These are phyloP conservation scores for Leccinum truebloodii DNA, from an alignment of 768 basidiomycete genomes.

Conservation along the genomic window DNA sequence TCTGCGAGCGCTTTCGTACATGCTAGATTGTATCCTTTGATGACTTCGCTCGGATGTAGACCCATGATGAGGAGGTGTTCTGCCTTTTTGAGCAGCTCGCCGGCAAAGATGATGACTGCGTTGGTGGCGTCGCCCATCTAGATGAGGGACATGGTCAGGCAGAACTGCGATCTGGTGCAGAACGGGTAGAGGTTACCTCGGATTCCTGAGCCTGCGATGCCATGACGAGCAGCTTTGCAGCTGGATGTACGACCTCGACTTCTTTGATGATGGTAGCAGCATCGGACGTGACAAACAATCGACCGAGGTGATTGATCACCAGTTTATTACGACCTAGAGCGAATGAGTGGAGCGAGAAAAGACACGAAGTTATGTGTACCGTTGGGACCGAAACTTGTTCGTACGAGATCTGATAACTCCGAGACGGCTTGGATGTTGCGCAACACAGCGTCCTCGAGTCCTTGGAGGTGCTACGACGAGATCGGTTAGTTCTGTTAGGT, in stretches of 20 bases:
- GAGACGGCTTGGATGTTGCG: constrained; percentile 96
- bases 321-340: constrained; percentile 89
- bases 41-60: constrained; percentile 93
- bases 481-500: constrained; percentile 7
- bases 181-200: constrained; percentile 57
- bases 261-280: constrained; percentile 98
- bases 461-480: constrained; percentile 64
- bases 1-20: constrained; percentile 80
- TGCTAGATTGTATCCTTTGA: constrained; percentile 93
- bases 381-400: constrained; percentile 96
- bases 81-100: constrained; percentile 91
- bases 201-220: constrained; percentile 94
- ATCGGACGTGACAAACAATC: constrained; percentile 97
- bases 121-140: constrained; percentile 99
- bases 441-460: constrained; percentile 95
- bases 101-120: constrained; percentile 90
- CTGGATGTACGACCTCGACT: constrained; percentile 98
- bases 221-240: constrained; percentile 99
- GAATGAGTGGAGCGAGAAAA: constrained; percentile 3
- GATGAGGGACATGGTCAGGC: neutral
- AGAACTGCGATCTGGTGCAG: constrained; percentile 1
- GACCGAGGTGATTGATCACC: constrained; percentile 94
- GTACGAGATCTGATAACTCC: constrained; percentile 91
- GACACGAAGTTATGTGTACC: constrained; percentile 48
- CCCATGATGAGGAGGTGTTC: constrained; percentile 95